phyloP scores from a whole-genome alignment of 768 basidiomycete species.

The Brasilioporus rufonigricans region DNA sequence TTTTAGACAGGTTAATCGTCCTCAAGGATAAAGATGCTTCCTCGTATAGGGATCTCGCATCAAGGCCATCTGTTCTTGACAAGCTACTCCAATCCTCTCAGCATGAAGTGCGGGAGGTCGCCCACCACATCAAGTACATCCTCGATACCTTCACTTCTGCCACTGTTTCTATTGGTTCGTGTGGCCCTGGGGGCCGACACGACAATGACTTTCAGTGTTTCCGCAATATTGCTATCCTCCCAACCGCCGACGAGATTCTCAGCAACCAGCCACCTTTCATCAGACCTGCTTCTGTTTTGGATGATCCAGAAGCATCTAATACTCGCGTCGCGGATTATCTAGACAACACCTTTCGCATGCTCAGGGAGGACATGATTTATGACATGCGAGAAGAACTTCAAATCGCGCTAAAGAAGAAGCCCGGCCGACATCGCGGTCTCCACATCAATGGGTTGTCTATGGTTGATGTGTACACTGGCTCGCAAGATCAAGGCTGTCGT shows the following conservation, averaged over 20 bases:
- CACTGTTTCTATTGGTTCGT: slow-evolving; percentile 14
- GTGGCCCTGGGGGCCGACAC: slow-evolving; percentile 61
- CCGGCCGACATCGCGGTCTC: slow-evolving; percentile 40
- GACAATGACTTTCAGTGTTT: slow-evolving; percentile 68
- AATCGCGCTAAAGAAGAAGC: slow-evolving; percentile 40
- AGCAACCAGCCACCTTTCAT: slow-evolving; percentile 50
- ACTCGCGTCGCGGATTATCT: slow-evolving; percentile 47
- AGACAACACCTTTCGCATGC: slow-evolving; percentile 64
- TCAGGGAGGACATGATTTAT: slow-evolving; percentile 63
- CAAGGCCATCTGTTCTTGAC: slow-evolving; percentile 29
- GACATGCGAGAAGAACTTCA: too few species aligned
- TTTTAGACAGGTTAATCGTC: slow-evolving; percentile 46
- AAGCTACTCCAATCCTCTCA: slow-evolving; percentile 24
- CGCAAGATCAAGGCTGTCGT: slow-evolving; percentile 28
- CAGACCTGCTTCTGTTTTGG: slow-evolving; percentile 43
- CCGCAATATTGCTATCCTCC: slow-evolving; percentile 58
- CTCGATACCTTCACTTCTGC: slow-evolving; percentile 29
- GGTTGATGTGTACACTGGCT: slow-evolving; percentile 37
- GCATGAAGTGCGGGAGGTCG: slow-evolving; percentile 32
- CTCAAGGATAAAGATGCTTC: slow-evolving; percentile 35
- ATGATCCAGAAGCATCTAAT: slow-evolving; percentile 40
- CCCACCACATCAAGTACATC: slow-evolving; percentile 43
- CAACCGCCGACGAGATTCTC: slow-evolving; percentile 59
- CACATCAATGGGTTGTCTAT: slow-evolving; percentile 38
- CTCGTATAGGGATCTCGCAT: slow-evolving; percentile 40